Base-by-base conservation (phyloP, 2,329 filamentous ascomycete species). In the Ophiostoma pallidulum region DNA sequence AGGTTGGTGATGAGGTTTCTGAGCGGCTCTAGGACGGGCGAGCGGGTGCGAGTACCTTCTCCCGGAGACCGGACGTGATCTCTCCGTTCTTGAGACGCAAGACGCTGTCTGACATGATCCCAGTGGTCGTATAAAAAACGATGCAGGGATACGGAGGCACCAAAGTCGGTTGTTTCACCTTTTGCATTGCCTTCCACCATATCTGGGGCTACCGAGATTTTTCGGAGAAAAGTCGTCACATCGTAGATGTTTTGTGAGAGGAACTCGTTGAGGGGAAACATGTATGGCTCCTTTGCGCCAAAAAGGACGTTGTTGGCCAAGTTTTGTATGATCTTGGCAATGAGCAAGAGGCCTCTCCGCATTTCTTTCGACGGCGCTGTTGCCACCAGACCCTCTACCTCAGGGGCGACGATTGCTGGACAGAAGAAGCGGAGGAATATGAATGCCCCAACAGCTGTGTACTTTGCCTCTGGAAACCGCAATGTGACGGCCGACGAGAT, bases 351-450 rank as follows among this genome's bases (percentile, higher is more conserved):
- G 4, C 81, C 80, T 46, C 81, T 73, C 16, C 82, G 72, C 76
- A 84, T 82, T 56, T 83, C 80, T 59, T 83, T 84, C 1, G 80
- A 80, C 6, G 80, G 80, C 3, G 76, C 58, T 2, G 68, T 68
- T 14, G 71, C 66, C 16, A 84, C 77, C n/a, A 85, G 66, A 2
- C 79, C 79, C 57, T 84, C 82, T 1, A 72, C 74, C 58, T 85
- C 80, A 0, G 81, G 81, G 1, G 82, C 79, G 14, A 85, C 81
- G 46, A 85, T 85, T 22, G 81, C 81, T 8, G 81, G 82, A 54
- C 81, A 85, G 59, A 85, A 85, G 65, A 85, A 85, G 8, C 81
- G 74, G 20, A 85, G 69, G 57, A 85, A 85, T 49, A 85, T 78
- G 57, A 85, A 85, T 0, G 81, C 80, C 1, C 81, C 81, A 13